A percentile compares a stretch with the other conserved stretches of the same genome.
phyloP scores from a whole-genome alignment of 1,284 basidiomycete species.

The Boletus albobrunnescens region DNA sequence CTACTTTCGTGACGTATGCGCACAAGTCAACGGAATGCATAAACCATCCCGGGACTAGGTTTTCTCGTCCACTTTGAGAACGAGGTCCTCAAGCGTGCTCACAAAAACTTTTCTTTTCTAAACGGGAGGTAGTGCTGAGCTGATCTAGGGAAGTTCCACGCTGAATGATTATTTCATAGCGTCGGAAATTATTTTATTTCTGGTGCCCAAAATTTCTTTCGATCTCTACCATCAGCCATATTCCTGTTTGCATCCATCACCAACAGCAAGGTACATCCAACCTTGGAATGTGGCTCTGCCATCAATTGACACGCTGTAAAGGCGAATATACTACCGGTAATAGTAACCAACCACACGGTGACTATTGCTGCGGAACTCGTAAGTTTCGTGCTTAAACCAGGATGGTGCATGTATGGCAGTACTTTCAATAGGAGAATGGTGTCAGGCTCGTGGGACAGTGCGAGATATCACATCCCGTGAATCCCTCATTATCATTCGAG shows the following conservation, averaged over 20 bases:
- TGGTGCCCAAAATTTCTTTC: conserved; percentile 81
- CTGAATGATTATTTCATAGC: conserved; percentile 35
- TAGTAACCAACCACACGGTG: conserved; percentile 95
- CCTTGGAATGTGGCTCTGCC: conserved; percentile 12
- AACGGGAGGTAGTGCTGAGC: conserved; percentile 63
- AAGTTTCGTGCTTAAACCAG: conserved; percentile 27
- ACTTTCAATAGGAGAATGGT: conserved; percentile 62
- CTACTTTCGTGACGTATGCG: conserved; percentile 3
- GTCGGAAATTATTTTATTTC: conserved; percentile 89
- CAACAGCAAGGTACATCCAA: conserved; percentile 51
- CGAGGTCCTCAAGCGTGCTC: conserved; percentile 80
- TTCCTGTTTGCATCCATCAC: conserved; percentile 94
- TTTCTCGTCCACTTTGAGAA: conserved; percentile 90
- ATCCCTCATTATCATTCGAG: conserved; percentile 30
- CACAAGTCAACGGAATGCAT: not conserved
- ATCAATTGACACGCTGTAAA: conserved; percentile 32
- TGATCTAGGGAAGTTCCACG: conserved; percentile 8
- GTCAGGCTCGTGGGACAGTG: conserved; percentile 88
- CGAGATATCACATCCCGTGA: conserved; percentile 91
- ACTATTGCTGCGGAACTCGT: conserved; percentile 94
- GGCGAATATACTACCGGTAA: conserved; percentile 83
- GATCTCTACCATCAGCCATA: conserved; percentile 89
- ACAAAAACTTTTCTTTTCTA: conserved; percentile 88
- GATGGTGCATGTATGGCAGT: conserved; percentile 6
- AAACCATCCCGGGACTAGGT: conserved; percentile 42